Percentiles rank a stretch among this genome's conserved stretches.
Evolutionary conservation across 257 asterid species (phyloP).

Genomic region (Solanum peruvianum): DNA sequence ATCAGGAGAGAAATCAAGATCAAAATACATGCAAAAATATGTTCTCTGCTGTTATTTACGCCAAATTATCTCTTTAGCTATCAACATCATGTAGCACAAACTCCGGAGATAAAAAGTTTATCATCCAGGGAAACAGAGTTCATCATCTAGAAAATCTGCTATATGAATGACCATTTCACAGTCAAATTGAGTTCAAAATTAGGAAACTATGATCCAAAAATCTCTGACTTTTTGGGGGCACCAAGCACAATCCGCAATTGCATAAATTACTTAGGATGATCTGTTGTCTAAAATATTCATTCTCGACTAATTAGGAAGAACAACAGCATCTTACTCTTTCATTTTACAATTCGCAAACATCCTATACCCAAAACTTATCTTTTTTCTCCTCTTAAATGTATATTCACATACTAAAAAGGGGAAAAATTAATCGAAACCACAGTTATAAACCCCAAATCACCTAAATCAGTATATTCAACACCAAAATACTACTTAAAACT

Average conservation of each 20-base stretch:
- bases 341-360: background rate
- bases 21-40: background rate
- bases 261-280: background rate
- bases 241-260: background rate
- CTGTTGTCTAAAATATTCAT: background rate
- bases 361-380: background rate
- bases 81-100: background rate
- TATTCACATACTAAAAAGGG: background rate
- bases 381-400: background rate
- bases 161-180: background rate
- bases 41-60: background rate
- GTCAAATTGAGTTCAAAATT: background rate
- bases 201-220: background rate
- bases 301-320: background rate
- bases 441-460: background rate
- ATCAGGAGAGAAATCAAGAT: too few species aligned
- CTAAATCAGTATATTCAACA: background rate
- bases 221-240: background rate
- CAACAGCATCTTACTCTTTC: background rate
- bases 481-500: background rate
- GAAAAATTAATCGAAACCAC: background rate
- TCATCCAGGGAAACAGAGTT: background rate
- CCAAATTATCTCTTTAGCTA: background rate
- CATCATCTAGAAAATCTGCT: background rate
- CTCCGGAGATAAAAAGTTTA: background rate